Evolutionary conservation across 2,329 filamentous ascomycete genomes (phyloP), one percentile per base, ranked within the genome.

Genomic region (Penicillium sp.): DNA sequence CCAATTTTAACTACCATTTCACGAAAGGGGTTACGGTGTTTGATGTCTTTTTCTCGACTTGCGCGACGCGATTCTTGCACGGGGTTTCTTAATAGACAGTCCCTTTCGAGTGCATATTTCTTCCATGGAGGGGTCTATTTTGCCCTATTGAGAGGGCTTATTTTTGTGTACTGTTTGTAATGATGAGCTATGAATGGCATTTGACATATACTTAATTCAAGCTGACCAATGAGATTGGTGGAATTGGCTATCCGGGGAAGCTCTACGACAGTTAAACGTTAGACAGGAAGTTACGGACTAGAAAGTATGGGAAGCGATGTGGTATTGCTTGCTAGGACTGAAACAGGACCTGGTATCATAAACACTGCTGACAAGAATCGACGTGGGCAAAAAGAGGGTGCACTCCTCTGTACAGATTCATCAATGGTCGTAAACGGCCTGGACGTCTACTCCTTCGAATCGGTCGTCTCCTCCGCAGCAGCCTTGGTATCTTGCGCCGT

Each of bases 181-280:
- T 70, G 50, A 69, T 58, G 68, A 69, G 64, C 57, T 61, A 67
- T 53, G 67, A 70, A 63, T 65, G 44, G 53, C 62, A 70, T 69
- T 61, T 49, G 24, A 58, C 26, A 56, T 30, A 44, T 13, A 28
- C 24, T 24, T 17, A 6, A 17, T 9, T 47, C 24, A 26, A 28
- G 12, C 4, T 28, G 26, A 3, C 13, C 24, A 28, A n/a, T 47
- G 6, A 9, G 24, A 28, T 47, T 47, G 7, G 8, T 26, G n/a
- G 15, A 12, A 42, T 30, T 30, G 13, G n/a, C 26, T 10, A 30
- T 26, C 24, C 8, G 24, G 10, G 10, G n/a, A 49, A 30, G 45
- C 24, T 49, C 8, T 2, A 12, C 6, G 12, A 15, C 13, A n/a
- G 24, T 26, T 28, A 8, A n/a, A 40, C 22, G 12, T 2, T 17